These are phyloP conservation scores for Diospyros kaki DNA, from an alignment of 148 eudicot species.

Conservation along the genomic window DNA sequence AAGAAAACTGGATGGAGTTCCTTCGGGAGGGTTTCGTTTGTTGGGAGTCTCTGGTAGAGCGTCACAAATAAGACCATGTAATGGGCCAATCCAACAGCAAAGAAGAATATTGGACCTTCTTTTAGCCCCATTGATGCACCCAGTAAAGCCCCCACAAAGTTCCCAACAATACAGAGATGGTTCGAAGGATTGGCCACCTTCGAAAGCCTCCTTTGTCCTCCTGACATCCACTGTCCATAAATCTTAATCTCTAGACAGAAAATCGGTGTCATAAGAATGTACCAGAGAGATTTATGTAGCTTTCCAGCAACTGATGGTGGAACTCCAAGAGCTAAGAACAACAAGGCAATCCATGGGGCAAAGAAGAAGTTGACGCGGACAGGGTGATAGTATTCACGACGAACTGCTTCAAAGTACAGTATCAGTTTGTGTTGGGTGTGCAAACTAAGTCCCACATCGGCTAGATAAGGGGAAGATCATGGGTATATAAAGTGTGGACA, in stretches of 20 bases:
- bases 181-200: slow-evolving; percentile 88
- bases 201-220: slow-evolving; percentile 79
- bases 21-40: slow-evolving; percentile 89
- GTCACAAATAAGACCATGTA: slow-evolving; percentile 84
- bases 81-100: slow-evolving; percentile 88
- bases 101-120: slow-evolving; percentile 89
- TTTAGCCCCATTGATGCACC: slow-evolving; percentile 87
- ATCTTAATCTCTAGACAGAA: slow-evolving; percentile 74
- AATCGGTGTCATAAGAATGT: slow-evolving; percentile 76
- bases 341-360: slow-evolving; percentile 72
- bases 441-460: too few relatives aligned
- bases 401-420: slow-evolving; percentile 88
- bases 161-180: slow-evolving; percentile 78
- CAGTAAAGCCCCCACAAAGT: slow-evolving; percentile 81
- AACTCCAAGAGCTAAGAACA: slow-evolving; percentile 64
- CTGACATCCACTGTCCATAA: slow-evolving; percentile 98
- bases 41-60: slow-evolving; percentile 86
- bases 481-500: too few relatives aligned
- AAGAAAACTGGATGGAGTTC: slow-evolving; percentile 96
- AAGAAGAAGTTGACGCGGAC: slow-evolving; percentile 88
- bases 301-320: slow-evolving; percentile 48
- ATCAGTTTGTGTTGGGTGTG: too few relatives aligned
- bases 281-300: slow-evolving; percentile 55
- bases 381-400: slow-evolving; percentile 89
- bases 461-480: too few relatives aligned